Conservation (phyloP, 805 yeast species). For the Suhomyces canberraensis region DNA sequence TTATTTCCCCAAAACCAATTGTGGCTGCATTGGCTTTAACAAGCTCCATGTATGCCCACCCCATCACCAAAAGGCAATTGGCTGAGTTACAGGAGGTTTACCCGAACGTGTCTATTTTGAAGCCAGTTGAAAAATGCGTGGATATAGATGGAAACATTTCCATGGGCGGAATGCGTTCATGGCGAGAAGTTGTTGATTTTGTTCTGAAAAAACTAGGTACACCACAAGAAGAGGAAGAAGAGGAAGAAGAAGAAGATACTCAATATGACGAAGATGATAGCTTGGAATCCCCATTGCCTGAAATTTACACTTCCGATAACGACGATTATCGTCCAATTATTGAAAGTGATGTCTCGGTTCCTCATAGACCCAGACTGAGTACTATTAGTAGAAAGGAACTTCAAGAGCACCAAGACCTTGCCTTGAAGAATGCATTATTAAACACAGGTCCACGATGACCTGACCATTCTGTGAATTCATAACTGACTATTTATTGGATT, state of each 20-base stretch:
- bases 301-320: neutral
- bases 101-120: constrained; percentile 21
- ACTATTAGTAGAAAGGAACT: constrained; percentile 11
- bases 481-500: no score
- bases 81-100: constrained; percentile 19
- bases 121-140: constrained; percentile 26
- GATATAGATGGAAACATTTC: constrained; percentile 26
- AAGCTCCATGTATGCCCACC: constrained; percentile 25
- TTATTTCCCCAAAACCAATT: constrained; percentile 20
- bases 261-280: constrained; percentile 6
- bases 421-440: constrained; percentile 18
- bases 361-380: constrained; percentile 4
- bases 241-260: constrained; percentile 10
- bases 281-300: constrained; percentile 1
- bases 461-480: no score
- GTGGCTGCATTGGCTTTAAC: constrained; percentile 24
- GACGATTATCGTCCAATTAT: neutral
- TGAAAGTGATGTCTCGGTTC: neutral
- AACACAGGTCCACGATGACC: constrained; percentile 5
- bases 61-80: constrained; percentile 22
- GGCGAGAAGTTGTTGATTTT: constrained; percentile 25
- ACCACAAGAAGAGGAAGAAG: constrained; percentile 18
- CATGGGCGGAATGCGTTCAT: constrained; percentile 29
- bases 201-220: constrained; percentile 21
- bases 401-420: constrained; percentile 17